These are phyloP conservation scores for Ganoderma leucocontextum DNA, from an alignment of 1,284 basidiomycete species.

Conservation along the genomic window DNA sequence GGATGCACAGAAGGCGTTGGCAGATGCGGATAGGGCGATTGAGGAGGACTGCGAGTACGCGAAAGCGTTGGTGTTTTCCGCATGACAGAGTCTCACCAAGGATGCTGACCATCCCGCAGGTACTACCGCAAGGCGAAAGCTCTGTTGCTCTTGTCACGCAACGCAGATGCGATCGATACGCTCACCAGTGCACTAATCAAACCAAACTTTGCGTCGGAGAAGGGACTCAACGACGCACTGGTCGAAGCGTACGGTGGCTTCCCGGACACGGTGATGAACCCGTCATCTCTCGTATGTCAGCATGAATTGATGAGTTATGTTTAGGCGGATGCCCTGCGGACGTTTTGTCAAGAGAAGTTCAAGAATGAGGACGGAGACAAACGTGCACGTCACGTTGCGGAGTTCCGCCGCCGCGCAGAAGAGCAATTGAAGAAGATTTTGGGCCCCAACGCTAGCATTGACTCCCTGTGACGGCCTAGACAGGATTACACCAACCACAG, in stretches of 20 bases:
- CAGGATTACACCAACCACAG: neutral
- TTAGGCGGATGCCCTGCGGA: conserved; percentile 21
- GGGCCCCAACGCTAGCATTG: conserved; percentile 18
- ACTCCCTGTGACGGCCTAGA: neutral
- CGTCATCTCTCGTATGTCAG: neutral
- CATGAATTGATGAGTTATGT: neutral
- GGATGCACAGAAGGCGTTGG: conserved; percentile 33
- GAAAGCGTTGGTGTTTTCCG: conserved; percentile 31
- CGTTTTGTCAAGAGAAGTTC: conserved; percentile 27
- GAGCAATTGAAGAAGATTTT: conserved; percentile 25
- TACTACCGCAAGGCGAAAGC: conserved; percentile 39
- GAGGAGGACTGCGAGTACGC: conserved; percentile 28
- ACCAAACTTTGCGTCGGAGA: conserved; percentile 25
- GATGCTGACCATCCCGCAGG: conserved; percentile 11
- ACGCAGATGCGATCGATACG: conserved; percentile 27
- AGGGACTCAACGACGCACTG: conserved; percentile 32
- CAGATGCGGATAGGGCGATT: conserved; percentile 31
- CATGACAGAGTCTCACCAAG: neutral
- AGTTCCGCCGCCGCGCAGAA: conserved; percentile 24
- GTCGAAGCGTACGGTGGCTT: conserved; percentile 32
- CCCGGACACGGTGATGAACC: conserved; percentile 23
- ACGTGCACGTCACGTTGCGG: conserved; percentile 21
- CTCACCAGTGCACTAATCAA: conserved; percentile 28
- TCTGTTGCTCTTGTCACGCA: conserved; percentile 26
- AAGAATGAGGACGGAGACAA: conserved; percentile 19